A percentile compares a stretch with the other conserved stretches of the same genome.
Conservation (phyloP, 1,139 yeast species). For the Yamadazyma taylorii region DNA sequence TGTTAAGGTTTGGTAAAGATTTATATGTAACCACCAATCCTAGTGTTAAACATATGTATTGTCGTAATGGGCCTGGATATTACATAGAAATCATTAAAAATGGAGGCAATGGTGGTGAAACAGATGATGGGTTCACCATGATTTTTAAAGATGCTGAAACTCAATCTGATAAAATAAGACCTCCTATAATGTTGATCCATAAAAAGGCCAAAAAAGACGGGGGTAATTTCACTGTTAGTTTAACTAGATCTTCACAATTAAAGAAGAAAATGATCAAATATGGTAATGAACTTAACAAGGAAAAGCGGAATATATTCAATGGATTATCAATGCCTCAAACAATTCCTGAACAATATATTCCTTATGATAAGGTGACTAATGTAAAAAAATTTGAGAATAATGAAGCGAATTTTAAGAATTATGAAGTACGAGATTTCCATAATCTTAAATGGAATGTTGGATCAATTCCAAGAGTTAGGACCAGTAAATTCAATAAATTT, state of each 20-base stretch:
- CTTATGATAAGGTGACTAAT: slow-evolving; percentile 19
- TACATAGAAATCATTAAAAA: slow-evolving; percentile 37
- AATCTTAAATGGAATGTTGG: slow-evolving; percentile 44
- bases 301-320: slow-evolving; percentile 17
- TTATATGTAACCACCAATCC: slow-evolving; percentile 63
- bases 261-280: slow-evolving; percentile 14
- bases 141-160: slow-evolving; percentile 32
- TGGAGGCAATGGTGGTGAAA: neutral
- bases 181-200: slow-evolving; percentile 32
- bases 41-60: slow-evolving; percentile 50
- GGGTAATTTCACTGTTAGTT: slow-evolving; percentile 31
- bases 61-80: slow-evolving; percentile 59
- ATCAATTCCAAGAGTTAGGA: slow-evolving; percentile 40
- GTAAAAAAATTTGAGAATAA: slow-evolving; percentile 9
- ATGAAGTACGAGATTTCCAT: slow-evolving; percentile 30
- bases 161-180: slow-evolving; percentile 18
- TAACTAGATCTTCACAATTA: slow-evolving; percentile 13
- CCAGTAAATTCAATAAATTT: slow-evolving; percentile 20
- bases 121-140: slow-evolving; percentile 30
- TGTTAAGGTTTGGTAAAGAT: slow-evolving; percentile 47
- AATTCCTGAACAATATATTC: slow-evolving; percentile 25
- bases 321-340: slow-evolving; percentile 30
- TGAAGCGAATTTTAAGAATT: slow-evolving; percentile 25
- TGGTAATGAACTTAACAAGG: slow-evolving; percentile 7
- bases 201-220: slow-evolving; percentile 28